These are phyloP conservation scores for Pseudonitzschia delicatissima DNA, from an alignment of 108 stramenopile species.

Conservation along the genomic window DNA sequence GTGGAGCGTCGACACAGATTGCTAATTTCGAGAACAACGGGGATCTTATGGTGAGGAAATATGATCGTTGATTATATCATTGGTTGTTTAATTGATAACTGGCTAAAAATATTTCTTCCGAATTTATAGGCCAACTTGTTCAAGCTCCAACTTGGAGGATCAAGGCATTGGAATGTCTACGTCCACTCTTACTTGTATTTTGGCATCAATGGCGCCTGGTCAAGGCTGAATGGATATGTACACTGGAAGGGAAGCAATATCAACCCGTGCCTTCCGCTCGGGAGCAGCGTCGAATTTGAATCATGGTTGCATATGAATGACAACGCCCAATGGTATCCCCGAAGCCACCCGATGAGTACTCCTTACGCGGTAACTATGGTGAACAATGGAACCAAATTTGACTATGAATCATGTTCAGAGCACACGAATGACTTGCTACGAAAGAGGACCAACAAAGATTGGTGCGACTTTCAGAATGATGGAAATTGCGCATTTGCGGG, in stretches of 20 bases:
- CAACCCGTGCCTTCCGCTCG: constrained; percentile 58
- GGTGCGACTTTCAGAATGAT: constrained; percentile 76
- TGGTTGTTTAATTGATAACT: too few species aligned
- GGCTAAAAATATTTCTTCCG: too few species aligned
- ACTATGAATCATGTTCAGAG: constrained; percentile 27
- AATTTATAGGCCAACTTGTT: constrained; percentile 52
- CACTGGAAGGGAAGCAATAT: constrained; percentile 25
- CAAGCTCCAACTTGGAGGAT: constrained; percentile 85
- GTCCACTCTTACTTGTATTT: constrained; percentile 88
- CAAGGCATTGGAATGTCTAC: constrained; percentile 89
- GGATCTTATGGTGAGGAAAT: constrained; percentile 64
- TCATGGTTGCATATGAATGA: constrained; percentile 41
- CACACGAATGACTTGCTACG: constrained; percentile 34
- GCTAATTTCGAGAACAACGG: constrained; percentile 75
- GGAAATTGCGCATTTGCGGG: constrained; percentile 83
- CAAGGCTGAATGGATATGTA: constrained; percentile 47
- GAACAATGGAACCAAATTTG: constrained; percentile 47
- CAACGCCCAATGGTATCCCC: constrained; percentile 17
- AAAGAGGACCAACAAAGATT: constrained; percentile 45
- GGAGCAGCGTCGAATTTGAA: constrained; percentile 31
- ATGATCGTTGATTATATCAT: not conserved
- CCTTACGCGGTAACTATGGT: constrained; percentile 46
- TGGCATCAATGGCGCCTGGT: constrained; percentile 67
- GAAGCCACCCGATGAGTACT: constrained; percentile 15
- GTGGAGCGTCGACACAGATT: constrained; percentile 88